A percentile compares a stretch with the other conserved stretches of the same genome.
phyloP scores from a whole-genome alignment of 768 basidiomycete species.

The Psilocybe azurescens region DNA sequence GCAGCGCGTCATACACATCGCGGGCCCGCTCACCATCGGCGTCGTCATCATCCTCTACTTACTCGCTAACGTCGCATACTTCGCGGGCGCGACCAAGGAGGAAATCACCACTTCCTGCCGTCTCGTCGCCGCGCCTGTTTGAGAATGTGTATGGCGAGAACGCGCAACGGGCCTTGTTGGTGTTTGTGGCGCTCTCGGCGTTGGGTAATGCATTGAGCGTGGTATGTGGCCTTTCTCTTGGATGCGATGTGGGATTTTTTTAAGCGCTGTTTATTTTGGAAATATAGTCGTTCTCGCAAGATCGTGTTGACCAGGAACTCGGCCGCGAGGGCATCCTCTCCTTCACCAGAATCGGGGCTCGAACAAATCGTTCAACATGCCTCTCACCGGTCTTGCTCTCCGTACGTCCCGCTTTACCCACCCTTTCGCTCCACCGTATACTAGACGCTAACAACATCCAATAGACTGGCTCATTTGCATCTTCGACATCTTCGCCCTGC shows the following conservation, averaged over 20 bases:
- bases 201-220: slow-evolving; percentile 63
- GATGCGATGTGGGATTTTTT: slow-evolving; percentile 26
- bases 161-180: slow-evolving; percentile 41
- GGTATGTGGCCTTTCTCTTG: slow-evolving; percentile 39
- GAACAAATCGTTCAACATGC: slow-evolving; percentile 65
- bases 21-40: slow-evolving; percentile 64
- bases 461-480: slow-evolving; percentile 41
- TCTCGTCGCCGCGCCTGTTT: slow-evolving; percentile 69
- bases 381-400: slow-evolving; percentile 56
- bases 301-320: slow-evolving; percentile 63
- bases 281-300: slow-evolving; percentile 31
- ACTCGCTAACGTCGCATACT: slow-evolving; percentile 68
- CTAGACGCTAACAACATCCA: not conserved
- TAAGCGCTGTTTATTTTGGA: slow-evolving; percentile 18
- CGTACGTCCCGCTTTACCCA: slow-evolving; percentile 38
- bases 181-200: slow-evolving; percentile 58
- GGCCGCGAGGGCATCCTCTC: slow-evolving; percentile 68
- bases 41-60: slow-evolving; percentile 62
- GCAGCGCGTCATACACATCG: slow-evolving; percentile 61
- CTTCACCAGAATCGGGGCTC: slow-evolving; percentile 60
- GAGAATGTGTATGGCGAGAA: slow-evolving; percentile 63
- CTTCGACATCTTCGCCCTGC: slow-evolving; percentile 45
- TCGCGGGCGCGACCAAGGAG: slow-evolving; percentile 67
- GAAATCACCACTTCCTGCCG: slow-evolving; percentile 64
- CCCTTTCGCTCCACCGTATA: not conserved